A percentile compares a stretch with the other conserved stretches of the same genome.
phyloP scores from a whole-genome alignment of 176 grass and related monocot species.

The Pharus latifolius region DNA sequence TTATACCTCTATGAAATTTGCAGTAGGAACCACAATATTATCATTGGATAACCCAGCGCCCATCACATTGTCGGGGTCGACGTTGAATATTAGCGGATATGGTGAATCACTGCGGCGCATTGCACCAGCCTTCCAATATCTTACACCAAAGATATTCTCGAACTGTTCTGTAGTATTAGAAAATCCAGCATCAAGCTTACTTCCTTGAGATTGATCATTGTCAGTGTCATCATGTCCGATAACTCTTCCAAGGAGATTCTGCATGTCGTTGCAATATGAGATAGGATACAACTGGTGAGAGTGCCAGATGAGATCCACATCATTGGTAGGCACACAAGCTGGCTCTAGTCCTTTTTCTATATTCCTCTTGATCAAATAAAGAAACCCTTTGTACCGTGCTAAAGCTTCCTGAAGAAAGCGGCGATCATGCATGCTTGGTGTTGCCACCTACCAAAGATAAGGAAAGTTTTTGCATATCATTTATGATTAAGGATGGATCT shows the following conservation, averaged over 20 bases:
- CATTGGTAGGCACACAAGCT: constrained; percentile 85
- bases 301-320: constrained; percentile 94
- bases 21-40: constrained; percentile 24
- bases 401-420: constrained; percentile 64
- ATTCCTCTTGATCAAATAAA: constrained; percentile 80
- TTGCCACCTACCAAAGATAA: constrained; percentile 60
- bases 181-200: constrained; percentile 83
- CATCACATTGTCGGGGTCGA: background rate
- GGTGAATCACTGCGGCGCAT: constrained; percentile 72
- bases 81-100: no score
- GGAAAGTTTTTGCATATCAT: background rate
- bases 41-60: constrained; percentile 5
- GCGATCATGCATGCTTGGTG: constrained; percentile 40
- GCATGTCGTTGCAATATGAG: constrained; percentile 61
- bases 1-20: constrained; percentile 61
- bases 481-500: background rate
- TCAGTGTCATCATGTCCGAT: constrained; percentile 94
- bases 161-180: constrained; percentile 56
- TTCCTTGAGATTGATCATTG: constrained; percentile 65
- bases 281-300: constrained; percentile 69
- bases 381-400: constrained; percentile 85
- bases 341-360: constrained; percentile 55
- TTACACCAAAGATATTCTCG: constrained; percentile 60
- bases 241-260: constrained; percentile 69
- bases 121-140: constrained; percentile 81